Evolutionary conservation across 1,139 yeast species (phyloP), one percentile per base, ranked within the genome.

Genomic region (Wickerhamiella pararugosa): DNA sequence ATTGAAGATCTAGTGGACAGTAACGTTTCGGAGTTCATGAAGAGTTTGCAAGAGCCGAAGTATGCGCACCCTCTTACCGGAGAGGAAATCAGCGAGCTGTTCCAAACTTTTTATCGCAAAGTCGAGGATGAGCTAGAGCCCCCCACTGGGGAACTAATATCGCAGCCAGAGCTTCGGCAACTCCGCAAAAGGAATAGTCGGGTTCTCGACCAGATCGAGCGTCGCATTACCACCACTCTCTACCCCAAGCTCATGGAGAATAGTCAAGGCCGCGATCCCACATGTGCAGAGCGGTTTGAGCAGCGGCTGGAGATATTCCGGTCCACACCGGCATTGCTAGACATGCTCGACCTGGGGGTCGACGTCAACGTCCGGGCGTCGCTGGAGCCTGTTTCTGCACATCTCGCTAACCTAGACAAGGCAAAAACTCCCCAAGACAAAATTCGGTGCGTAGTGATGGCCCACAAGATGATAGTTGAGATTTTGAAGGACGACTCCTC

Each of bases 21-120:
- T 15, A 15, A 15, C 21, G 21, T 15, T 3, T 15, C 21, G 21
- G 21, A 52, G 8, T 75, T 75, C 51, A 57, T 73, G 21, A 59
- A 59, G 37, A 74, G 70, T 41, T 58, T 75, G 32, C 71, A 69
- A 49, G 73, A 70, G 48, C 81, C 81, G 2, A 67, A 68, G 48
- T 75, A 74, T 49, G 58, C 64, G 29, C 65, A 66, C 38, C 80
- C 81, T 0, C 56, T 75, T 43, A 66, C 69, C 3, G 67, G 73
- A 9, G 61, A 64, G 36, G 77, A 75, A 47, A 61, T 76, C 32
- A 63, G 77, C 0, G 60, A 63, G 25, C 53, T 75, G 31, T 76
- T 74, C 49, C 79, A 74, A 50, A 63, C 62, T 29, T 75, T 76
- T 50, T 76, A 75, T 51, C 44, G 45, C 25, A 57, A 58, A 25